Conservation (phyloP, 495 filamentous ascomycete species). For the Bathelium albidoporum region DNA sequence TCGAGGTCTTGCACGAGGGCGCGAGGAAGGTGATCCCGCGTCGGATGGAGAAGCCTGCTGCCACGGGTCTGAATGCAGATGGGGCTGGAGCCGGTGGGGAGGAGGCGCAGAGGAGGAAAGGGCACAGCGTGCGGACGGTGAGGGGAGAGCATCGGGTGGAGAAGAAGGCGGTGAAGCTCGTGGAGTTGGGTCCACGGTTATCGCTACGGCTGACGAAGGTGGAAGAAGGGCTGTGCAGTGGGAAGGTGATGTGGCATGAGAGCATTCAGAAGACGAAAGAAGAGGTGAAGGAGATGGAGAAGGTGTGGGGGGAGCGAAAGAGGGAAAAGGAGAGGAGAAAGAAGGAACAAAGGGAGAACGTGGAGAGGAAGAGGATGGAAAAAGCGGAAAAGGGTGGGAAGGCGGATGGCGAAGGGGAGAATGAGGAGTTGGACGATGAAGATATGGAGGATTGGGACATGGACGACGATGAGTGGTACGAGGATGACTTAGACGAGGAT, state of each 20-base stretch:
- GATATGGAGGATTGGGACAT: slow-evolving; percentile 46
- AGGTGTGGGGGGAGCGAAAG: slow-evolving; percentile 64
- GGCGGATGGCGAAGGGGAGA: slow-evolving; percentile 38
- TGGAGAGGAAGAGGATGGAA: slow-evolving; percentile 67
- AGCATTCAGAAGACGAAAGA: slow-evolving; percentile 71
- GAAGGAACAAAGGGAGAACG: slow-evolving; percentile 74
- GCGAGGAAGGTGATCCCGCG: slow-evolving; percentile 56
- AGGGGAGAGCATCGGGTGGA: slow-evolving; percentile 46
- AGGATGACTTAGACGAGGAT: slow-evolving; percentile 47
- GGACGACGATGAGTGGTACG: slow-evolving; percentile 46
- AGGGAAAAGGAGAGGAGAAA: slow-evolving; percentile 74
- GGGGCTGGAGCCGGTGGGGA: neutral
- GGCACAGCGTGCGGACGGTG: slow-evolving; percentile 9
- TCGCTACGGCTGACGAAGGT: slow-evolving; percentile 86
- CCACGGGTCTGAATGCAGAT: slow-evolving; percentile 25
- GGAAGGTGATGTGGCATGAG: slow-evolving; percentile 96
- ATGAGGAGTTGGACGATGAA: slow-evolving; percentile 47
- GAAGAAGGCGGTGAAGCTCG: slow-evolving; percentile 78
- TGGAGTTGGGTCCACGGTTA: slow-evolving; percentile 88
- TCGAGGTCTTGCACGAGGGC: slow-evolving; percentile 71
- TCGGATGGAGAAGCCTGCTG: slow-evolving; percentile 38
- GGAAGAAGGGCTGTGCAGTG: slow-evolving; percentile 84
- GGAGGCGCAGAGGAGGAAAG: slow-evolving; percentile 1
- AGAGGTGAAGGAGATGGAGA: slow-evolving; percentile 66
- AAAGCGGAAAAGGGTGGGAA: slow-evolving; percentile 43